These are phyloP conservation scores for Pisolithus sp. DNA, from an alignment of 768 basidiomycete genomes.

Conservation along the genomic window DNA sequence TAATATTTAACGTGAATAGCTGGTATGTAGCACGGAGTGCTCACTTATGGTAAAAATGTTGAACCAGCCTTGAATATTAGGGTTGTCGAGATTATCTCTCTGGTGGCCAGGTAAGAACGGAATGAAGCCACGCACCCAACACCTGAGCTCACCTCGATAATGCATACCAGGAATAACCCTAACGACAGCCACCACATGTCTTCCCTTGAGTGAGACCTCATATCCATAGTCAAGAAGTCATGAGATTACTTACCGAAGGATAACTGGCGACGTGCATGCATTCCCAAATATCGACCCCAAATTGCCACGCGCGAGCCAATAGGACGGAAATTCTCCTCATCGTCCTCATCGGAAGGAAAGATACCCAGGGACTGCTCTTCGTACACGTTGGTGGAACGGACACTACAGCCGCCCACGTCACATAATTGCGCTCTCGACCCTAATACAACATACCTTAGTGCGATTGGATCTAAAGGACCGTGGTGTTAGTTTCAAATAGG, in stretches of 20 bases:
- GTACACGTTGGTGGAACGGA: constrained; percentile 90
- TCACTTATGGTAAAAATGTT: constrained; percentile 74
- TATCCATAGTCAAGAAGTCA: not conserved
- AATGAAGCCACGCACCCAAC: not conserved
- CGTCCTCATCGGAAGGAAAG: constrained; percentile 46
- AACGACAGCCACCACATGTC: constrained; percentile 95
- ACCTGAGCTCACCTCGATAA: constrained; percentile 66
- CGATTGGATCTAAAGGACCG: constrained; percentile 57
- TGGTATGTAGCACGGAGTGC: constrained; percentile 18
- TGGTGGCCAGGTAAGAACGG: constrained; percentile 21
- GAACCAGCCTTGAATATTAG: constrained; percentile 60
- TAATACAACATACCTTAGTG: constrained; percentile 53
- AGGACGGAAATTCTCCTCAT: constrained; percentile 37
- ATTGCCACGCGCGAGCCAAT: constrained; percentile 49
- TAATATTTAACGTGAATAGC: not conserved
- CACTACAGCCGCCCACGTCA: constrained; percentile 34
- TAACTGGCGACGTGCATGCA: constrained; percentile 83
- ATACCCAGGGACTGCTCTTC: constrained; percentile 90
- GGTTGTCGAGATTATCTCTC: constrained; percentile 54
- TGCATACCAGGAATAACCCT: constrained; percentile 84
- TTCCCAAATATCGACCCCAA: constrained; percentile 71
- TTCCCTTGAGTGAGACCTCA: constrained; percentile 23
- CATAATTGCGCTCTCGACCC: not conserved
- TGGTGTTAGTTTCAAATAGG: constrained; percentile 1
- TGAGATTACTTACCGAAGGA: constrained; percentile 63